Base-by-base conservation (phyloP, 2,329 filamentous ascomycete species). In the Fusarium heterosporum region DNA sequence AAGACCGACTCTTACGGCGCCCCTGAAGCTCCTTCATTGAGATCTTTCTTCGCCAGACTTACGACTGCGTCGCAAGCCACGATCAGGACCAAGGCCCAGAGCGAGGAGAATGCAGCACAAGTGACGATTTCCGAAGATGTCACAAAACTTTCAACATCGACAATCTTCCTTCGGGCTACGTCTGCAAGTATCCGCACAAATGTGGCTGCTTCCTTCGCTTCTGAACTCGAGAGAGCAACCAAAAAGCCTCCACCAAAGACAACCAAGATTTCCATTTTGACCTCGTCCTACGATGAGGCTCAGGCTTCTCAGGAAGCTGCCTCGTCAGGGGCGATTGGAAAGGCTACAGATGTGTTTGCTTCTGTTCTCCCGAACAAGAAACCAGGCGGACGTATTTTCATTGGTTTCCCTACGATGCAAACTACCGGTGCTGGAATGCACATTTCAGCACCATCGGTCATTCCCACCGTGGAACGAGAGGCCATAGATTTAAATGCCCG, bases 381-480 rank as follows among this genome's bases (percentile, higher is more conserved):
- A 71, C 86, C 87, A 1, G 87, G 88, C 10, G 96, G 96, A 8
- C 90, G 93, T 52, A 92, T 99, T 54, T 99, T 98, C 74, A 99
- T 99, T 73, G 96, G 96, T 0, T 99, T 99, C 74, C 95, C 96
- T 4, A 99, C 96, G 2, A 94, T 95, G 70, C 96, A 99, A 80
- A 99, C 96, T 0, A 99, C 96, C 0, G 96, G 95, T 54, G 89
- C 95, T 28, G 92, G 95, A 16, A 91, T 96, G 75, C 96, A 99
- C 77, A 91, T 99, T 29, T 98, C 95, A 13, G 96, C 96, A 0
- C 96, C 94, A 2, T 97, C 95, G 0, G 90, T 99, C 14, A 99
- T 99, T 57, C 96, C 96, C 0, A 99, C 96, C 0, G 96, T 99
- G 4, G 96, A 99, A 78, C 89, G 96, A 75, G 96, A 99, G 76